Evolutionary conservation across 441 rosid species (phyloP).

Genomic region (Syzygium malaccense): DNA sequence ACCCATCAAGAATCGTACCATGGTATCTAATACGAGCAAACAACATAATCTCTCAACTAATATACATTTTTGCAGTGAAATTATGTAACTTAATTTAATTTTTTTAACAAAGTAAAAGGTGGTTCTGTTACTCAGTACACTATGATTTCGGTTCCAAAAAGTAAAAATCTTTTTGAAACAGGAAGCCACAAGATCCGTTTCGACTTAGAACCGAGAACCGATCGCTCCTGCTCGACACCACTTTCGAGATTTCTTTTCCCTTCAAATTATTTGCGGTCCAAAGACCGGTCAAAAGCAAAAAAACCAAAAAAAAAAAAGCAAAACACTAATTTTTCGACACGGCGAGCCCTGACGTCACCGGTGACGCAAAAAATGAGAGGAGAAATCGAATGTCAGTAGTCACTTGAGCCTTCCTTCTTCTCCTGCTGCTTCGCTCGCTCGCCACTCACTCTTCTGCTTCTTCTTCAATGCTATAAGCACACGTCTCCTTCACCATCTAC

Average conservation of each 20-base stretch:
- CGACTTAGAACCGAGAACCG: accelerated
- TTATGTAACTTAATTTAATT: not conserved
- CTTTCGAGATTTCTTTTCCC: not conserved
- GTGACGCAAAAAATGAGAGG: not conserved
- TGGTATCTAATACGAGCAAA: not conserved
- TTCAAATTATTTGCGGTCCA: not conserved
- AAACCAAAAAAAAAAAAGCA: not conserved
- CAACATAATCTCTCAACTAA: accelerated
- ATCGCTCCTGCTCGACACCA: not conserved
- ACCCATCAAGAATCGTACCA: not conserved
- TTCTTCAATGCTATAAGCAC: not conserved
- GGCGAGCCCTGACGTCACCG: not conserved
- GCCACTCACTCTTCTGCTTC: not conserved
- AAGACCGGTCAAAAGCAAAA: not conserved
- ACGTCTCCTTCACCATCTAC: not conserved
- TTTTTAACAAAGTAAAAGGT: not conserved
- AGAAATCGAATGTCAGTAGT: not conserved
- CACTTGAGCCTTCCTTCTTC: not conserved
- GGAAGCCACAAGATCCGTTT: not conserved
- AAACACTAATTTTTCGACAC: not conserved
- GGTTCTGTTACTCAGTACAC: too few species aligned
- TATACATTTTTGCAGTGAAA: not conserved
- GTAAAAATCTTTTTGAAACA: too few species aligned
- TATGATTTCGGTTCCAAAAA: not conserved
- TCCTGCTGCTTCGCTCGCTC: not conserved